Base-by-base conservation (phyloP, 768 basidiomycete genomes). In the Lactarius deliciosus region DNA sequence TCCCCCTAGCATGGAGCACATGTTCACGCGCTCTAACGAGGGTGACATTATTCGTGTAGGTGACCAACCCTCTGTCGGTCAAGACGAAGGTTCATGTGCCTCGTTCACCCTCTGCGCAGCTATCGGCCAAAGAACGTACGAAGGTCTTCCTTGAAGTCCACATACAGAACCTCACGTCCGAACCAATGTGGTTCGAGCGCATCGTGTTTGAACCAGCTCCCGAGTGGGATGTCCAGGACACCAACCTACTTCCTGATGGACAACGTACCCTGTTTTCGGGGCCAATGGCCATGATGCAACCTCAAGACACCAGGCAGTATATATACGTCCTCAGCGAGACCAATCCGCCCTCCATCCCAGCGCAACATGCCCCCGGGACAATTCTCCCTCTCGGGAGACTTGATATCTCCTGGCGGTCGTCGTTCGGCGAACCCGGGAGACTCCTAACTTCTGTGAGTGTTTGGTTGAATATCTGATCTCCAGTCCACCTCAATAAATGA, bases 81-180 rank as follows among this genome's bases (percentile, higher is more conserved):
- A 96, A 96, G 77, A 97, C 95, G 16, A 96, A 96, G 75, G 92
- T 96, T 0, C 92, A 97, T 74, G 73, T 81, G 2, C 84, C 92
- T 1, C 84, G 83, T 60, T 88, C 91, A 0, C 89, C 93, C 0
- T 85, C 90, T 25, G 88, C 93, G 2, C 68, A 86, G 13, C 78
- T 95, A 34, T 83, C 86, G 7, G 75, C 82, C 3, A 56, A 75
- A 3, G 89, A 92, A 70, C 84, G 92, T 63, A 86, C 91, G 57
- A 92, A 92, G 69, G 82, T 96, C 40, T 95, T 94, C 76, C 86
- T 98, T 25, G 96, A 98, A 75, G 86, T 96, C 4, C 92, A 96
- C 73, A 87, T 96, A 13, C 94, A 96, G 73, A 98, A 98, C 72
- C 79, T 91, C 64, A 92, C 91, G 0, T 83, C 86, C 62, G 86